These are phyloP conservation scores for Sphaerobolus stellatus DNA, from an alignment of 1,284 basidiomycete genomes.

Conservation along the genomic window DNA sequence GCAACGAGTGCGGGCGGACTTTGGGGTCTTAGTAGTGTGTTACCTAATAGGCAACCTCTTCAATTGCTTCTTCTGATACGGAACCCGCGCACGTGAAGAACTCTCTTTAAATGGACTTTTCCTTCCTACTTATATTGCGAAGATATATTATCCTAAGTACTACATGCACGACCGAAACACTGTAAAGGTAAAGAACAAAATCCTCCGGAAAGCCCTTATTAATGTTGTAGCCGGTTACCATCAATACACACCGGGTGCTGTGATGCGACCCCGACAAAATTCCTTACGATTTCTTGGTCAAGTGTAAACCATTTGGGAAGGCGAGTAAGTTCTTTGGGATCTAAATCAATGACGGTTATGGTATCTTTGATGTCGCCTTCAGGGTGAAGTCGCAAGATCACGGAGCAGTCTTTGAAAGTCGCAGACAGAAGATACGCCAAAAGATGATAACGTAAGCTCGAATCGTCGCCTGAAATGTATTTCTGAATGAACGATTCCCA, in stretches of 20 bases:
- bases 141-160: no score
- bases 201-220: no score
- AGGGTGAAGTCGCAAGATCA: constrained; percentile 62
- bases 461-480: constrained; percentile 41
- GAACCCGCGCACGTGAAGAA: no score
- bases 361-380: constrained; percentile 27
- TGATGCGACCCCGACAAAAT: constrained; percentile 22
- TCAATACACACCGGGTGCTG: no score
- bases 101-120: no score
- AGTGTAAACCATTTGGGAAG: constrained; percentile 72
- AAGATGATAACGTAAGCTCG: constrained; percentile 55
- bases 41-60: not conserved
- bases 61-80: no score
- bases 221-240: no score
- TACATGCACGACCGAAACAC: no score
- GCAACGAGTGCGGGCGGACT: constrained; percentile 4
- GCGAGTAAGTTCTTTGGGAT: constrained; percentile 72
- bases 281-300: constrained; percentile 66
- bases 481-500: constrained; percentile 57
- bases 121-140: no score
- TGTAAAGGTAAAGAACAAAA: no score
- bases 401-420: constrained; percentile 95
- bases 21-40: not conserved
- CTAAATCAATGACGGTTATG: constrained; percentile 82
- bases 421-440: constrained; percentile 83